Evolutionary conservation across 805 yeast genomes (phyloP).

Genomic region (Yamadazyma tumulicola): DNA sequence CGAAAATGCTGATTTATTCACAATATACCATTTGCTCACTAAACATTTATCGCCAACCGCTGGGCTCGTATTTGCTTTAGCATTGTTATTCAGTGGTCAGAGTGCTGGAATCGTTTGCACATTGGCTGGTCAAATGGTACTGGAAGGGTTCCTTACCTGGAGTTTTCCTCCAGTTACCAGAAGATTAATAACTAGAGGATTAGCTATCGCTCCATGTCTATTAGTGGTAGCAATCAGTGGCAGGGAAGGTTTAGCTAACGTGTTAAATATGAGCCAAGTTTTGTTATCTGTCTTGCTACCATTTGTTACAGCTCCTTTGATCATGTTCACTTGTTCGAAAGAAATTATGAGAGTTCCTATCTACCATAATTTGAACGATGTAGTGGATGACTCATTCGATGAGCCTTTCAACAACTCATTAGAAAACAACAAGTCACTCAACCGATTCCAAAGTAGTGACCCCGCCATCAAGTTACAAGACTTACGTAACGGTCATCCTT

Average conservation of each 20-base stretch:
- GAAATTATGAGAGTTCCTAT: constrained; percentile 59
- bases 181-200: constrained; percentile 72
- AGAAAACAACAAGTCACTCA: constrained; percentile 4
- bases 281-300: constrained; percentile 78
- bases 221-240: constrained; percentile 71
- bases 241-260: constrained; percentile 72
- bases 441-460: constrained; percentile 29
- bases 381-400: constrained; percentile 5
- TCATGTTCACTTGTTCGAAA: constrained; percentile 72
- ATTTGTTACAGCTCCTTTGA: constrained; percentile 82
- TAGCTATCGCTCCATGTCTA: constrained; percentile 84
- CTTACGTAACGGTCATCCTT: constrained; percentile 38
- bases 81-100: constrained; percentile 87
- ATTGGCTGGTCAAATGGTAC: constrained; percentile 88
- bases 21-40: constrained; percentile 70
- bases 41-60: constrained; percentile 78
- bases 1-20: constrained; percentile 67
- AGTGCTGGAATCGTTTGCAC: constrained; percentile 95
- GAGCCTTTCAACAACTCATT: background rate
- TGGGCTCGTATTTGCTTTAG: constrained; percentile 84
- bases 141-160: constrained; percentile 85
- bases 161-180: constrained; percentile 78
- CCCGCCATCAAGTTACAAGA: constrained; percentile 41
- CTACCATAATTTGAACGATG: constrained; percentile 26
- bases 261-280: constrained; percentile 80